phyloP scores from a whole-genome alignment of 495 filamentous ascomycete species.

The Cenococcum geophilum region DNA sequence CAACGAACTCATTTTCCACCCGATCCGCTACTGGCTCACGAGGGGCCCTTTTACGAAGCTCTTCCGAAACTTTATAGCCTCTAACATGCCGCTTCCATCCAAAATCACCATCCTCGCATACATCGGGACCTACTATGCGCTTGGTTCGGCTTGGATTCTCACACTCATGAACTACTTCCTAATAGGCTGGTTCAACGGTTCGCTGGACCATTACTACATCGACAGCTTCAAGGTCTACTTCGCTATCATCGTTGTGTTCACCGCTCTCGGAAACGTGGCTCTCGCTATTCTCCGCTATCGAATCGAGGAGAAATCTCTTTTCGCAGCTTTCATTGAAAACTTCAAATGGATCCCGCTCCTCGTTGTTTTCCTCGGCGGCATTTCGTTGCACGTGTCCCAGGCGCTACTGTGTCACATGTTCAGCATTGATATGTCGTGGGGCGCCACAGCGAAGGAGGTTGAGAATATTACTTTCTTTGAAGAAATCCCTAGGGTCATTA shows the following conservation, averaged over 20 bases:
- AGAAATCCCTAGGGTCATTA: constrained; percentile 52
- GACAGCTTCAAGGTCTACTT: constrained; percentile 47
- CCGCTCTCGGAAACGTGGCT: constrained; percentile 43
- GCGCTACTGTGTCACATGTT: constrained; percentile 46
- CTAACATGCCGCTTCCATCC: constrained; percentile 67
- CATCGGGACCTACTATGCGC: constrained; percentile 83
- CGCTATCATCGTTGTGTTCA: constrained; percentile 47
- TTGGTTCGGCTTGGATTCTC: constrained; percentile 73
- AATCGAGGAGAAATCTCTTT: constrained; percentile 37
- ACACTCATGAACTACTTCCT: constrained; percentile 73
- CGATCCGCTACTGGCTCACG: constrained; percentile 51
- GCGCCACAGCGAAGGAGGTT: constrained; percentile 52
- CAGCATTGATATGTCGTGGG: constrained; percentile 46
- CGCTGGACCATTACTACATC: constrained; percentile 46
- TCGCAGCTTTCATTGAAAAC: constrained; percentile 39
- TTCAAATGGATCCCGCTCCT: constrained; percentile 46
- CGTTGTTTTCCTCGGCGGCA: constrained; percentile 45
- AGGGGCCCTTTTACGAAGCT: constrained; percentile 66
- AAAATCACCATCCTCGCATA: constrained; percentile 79
- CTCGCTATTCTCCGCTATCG: constrained; percentile 46
- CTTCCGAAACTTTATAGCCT: constrained; percentile 64
- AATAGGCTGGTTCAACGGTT: constrained; percentile 51
- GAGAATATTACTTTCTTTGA: constrained; percentile 55
- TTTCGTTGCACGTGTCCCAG: constrained; percentile 44
- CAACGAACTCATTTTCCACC: constrained; percentile 75